Evolutionary conservation across 495 filamentous ascomycete genomes (phyloP).

Genomic region (Chlorociboria aeruginascens): DNA sequence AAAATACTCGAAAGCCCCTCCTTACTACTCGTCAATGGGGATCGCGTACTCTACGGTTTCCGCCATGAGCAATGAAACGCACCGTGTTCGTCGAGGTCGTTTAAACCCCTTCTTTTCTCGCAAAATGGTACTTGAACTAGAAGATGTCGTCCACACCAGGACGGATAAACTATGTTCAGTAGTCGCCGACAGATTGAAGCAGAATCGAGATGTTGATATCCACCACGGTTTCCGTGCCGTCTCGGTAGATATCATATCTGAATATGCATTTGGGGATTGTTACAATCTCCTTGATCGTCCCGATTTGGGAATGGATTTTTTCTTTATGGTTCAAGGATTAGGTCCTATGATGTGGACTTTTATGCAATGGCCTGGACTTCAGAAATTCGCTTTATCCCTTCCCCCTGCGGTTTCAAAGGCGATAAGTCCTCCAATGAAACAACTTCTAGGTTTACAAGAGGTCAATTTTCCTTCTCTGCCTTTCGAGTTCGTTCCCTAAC

Average conservation of each 20-base stretch:
- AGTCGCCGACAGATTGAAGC: conserved; percentile 1
- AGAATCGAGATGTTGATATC: conserved; percentile 17
- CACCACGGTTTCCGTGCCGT: conserved; percentile 24
- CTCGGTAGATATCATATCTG: conserved; percentile 32
- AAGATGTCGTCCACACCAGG: conserved; percentile 21
- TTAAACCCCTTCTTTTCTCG: conserved; percentile 35
- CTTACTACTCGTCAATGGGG: neutral
- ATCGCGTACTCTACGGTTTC: conserved; percentile 25
- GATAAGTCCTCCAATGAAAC: conserved; percentile 1
- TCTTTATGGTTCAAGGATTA: conserved; percentile 14
- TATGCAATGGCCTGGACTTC: conserved; percentile 4
- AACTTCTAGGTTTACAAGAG: conserved; percentile 10
- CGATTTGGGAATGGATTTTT: conserved; percentile 16
- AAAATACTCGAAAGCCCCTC: conserved; percentile 15
- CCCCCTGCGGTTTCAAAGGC: neutral
- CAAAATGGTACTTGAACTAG: conserved; percentile 17
- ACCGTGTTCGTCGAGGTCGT: conserved; percentile 25
- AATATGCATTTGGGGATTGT: conserved; percentile 28
- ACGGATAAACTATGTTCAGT: conserved; percentile 11
- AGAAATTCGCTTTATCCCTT: neutral
- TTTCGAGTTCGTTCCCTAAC: conserved; percentile 5
- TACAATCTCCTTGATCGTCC: conserved; percentile 17
- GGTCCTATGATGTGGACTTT: conserved; percentile 7
- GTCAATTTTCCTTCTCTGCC: conserved; percentile 6
- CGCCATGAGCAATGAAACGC: conserved; percentile 31